Conservation (phyloP, 2,329 filamentous ascomycete species). For the Monilinia fructicola region DNA sequence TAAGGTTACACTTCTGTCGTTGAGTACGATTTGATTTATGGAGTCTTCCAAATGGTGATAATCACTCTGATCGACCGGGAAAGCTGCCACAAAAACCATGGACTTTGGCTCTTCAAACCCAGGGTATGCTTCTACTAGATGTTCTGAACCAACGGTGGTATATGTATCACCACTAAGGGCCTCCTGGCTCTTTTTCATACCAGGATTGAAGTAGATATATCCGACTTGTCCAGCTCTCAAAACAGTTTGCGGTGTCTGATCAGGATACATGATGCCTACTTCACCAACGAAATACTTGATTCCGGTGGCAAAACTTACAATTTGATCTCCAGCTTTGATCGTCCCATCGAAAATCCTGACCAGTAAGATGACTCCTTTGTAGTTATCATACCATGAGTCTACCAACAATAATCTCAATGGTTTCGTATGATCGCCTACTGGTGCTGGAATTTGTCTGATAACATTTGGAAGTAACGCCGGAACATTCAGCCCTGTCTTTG, state of each 20-base stretch:
- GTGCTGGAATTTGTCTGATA: slow-evolving; percentile 79
- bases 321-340: slow-evolving; percentile 76
- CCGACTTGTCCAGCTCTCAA: slow-evolving; percentile 92
- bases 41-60: slow-evolving; percentile 87
- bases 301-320: slow-evolving; percentile 86
- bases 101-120: slow-evolving; percentile 97
- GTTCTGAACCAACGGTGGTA: slow-evolving; percentile 76
- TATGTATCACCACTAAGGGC: slow-evolving; percentile 96
- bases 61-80: slow-evolving; percentile 87
- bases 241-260: slow-evolving; percentile 75
- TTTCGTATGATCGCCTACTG: slow-evolving; percentile 68
- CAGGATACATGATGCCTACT: slow-evolving; percentile 93
- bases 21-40: slow-evolving; percentile 89
- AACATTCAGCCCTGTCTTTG: slow-evolving; percentile 91
- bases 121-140: slow-evolving; percentile 73
- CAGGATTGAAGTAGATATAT: slow-evolving; percentile 95
- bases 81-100: slow-evolving; percentile 98
- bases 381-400: slow-evolving; percentile 98
- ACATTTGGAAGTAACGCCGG: slow-evolving; percentile 79
- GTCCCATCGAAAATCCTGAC: slow-evolving; percentile 89
- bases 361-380: slow-evolving; percentile 87
- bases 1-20: slow-evolving; percentile 90
- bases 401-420: slow-evolving; percentile 84
- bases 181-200: slow-evolving; percentile 95
- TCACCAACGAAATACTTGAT: slow-evolving; percentile 92